A percentile compares a stretch with the other conserved stretches of the same genome.
phyloP scores from a whole-genome alignment of 176 grass and related monocot species.

The Aechmea fasciata region DNA sequence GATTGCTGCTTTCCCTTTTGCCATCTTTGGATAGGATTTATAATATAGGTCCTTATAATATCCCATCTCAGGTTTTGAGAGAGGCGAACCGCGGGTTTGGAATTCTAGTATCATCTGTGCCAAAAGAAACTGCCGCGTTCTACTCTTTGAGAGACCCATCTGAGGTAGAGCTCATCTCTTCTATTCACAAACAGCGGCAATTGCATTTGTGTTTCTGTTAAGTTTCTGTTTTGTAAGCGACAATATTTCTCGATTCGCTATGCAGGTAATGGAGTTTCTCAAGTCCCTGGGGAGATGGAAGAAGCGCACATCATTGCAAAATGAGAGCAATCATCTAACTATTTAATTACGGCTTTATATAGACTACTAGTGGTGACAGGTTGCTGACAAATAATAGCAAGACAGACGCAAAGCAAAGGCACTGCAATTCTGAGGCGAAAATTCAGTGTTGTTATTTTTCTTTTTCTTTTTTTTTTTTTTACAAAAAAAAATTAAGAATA shows the following conservation, averaged over 20 bases:
- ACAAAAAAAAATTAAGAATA: not conserved
- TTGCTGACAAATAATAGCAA: not conserved
- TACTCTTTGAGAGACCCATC: constrained; percentile 86
- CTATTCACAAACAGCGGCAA: not conserved
- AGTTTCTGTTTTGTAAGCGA: not conserved
- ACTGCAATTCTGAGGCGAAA: not conserved
- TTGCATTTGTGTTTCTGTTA: too few species aligned
- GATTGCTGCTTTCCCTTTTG: not conserved
- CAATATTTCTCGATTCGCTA: not conserved
- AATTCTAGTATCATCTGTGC: constrained; percentile 66
- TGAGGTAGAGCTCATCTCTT: constrained; percentile 34
- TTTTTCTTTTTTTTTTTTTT: not conserved
- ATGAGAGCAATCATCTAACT: not conserved
- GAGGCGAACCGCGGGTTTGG: constrained; percentile 52
- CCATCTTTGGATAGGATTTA: not conserved
- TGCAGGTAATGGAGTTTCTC: constrained; percentile 17
- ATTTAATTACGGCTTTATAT: not conserved
- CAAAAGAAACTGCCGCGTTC: constrained; percentile 68
- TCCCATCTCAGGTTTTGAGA: constrained; percentile 35
- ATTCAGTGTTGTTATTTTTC: not conserved
- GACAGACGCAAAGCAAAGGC: not conserved
- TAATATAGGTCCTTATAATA: not conserved
- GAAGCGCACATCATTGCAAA: not conserved
- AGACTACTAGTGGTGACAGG: not conserved
- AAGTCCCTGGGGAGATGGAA: constrained; percentile 3